A percentile compares a stretch with the other conserved stretches of the same genome.
Conservation (phyloP, 176 grass and related monocot species). For the Paspalum notatum region DNA sequence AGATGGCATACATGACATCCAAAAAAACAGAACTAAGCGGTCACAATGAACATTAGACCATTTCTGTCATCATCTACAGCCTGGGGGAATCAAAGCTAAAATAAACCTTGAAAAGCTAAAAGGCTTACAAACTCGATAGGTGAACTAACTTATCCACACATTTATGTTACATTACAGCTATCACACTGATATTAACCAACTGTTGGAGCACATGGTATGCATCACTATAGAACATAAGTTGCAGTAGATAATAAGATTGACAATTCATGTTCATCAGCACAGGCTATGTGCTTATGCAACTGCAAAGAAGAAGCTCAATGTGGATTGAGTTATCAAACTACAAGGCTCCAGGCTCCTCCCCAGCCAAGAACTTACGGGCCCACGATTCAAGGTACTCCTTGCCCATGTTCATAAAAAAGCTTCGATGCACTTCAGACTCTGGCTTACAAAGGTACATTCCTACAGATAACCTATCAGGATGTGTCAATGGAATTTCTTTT, state of each 20-base stretch:
- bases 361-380: constrained; percentile 50
- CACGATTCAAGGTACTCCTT: constrained; percentile 61
- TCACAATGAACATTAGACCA: neutral
- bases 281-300: neutral
- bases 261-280: constrained; percentile 1
- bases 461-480: constrained; percentile 49
- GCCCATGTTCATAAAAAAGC: constrained; percentile 63
- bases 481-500: constrained; percentile 53
- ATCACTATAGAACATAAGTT: constrained; percentile 4
- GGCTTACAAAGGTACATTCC: constrained; percentile 53
- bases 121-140: neutral
- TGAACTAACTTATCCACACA: constrained; percentile 11
- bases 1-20: neutral
- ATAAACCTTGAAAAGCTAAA: neutral
- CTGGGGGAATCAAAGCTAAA: neutral
- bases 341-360: constrained; percentile 39
- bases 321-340: constrained; percentile 26
- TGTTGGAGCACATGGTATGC: constrained; percentile 22
- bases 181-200: constrained; percentile 39
- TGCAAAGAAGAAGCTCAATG: neutral
- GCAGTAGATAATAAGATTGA: neutral
- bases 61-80: constrained; percentile 1
- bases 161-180: constrained; percentile 20
- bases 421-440: constrained; percentile 50
- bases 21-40: neutral